phyloP scores from a whole-genome alignment of 495 filamentous ascomycete species.

The Aspergillus cristatus region DNA sequence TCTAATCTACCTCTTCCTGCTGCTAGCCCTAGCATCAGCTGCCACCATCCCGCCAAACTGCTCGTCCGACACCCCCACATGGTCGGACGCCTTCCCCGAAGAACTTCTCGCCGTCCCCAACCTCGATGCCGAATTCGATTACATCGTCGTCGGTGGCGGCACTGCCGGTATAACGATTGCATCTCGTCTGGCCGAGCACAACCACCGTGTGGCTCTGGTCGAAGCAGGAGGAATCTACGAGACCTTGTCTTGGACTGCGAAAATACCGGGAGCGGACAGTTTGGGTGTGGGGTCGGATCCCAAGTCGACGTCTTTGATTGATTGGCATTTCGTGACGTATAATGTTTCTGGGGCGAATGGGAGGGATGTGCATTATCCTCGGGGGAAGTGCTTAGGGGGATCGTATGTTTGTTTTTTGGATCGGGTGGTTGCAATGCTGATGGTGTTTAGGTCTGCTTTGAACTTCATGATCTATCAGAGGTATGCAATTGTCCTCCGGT shows the following conservation, averaged over 20 bases:
- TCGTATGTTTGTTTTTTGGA: conserved; percentile 16
- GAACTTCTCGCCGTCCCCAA: too few species aligned
- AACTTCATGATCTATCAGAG: conserved; percentile 33
- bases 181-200: conserved; percentile 31
- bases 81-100: too few species aligned
- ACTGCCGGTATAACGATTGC: conserved; percentile 41
- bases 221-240: conserved; percentile 55
- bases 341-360: conserved; percentile 20
- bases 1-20: too few species aligned
- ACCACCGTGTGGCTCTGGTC: conserved; percentile 34
- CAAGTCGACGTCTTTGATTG: conserved; percentile 23
- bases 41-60: too few species aligned
- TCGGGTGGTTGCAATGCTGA: too few species aligned
- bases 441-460: conserved; percentile 16
- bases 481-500: conserved; percentile 7
- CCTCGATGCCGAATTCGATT: conserved; percentile 32
- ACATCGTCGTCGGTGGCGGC: conserved; percentile 45
- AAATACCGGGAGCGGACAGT: conserved; percentile 32
- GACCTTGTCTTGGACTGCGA: conserved; percentile 29
- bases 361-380: conserved; percentile 30
- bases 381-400: conserved; percentile 30
- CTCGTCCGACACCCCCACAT: too few species aligned
- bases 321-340: conserved; percentile 40
- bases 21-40: too few species aligned
- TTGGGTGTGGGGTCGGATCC: conserved; percentile 26